Evolutionary conservation across 2,329 filamentous ascomycete species (phyloP).

Genomic region (Setomelanomma holmii): DNA sequence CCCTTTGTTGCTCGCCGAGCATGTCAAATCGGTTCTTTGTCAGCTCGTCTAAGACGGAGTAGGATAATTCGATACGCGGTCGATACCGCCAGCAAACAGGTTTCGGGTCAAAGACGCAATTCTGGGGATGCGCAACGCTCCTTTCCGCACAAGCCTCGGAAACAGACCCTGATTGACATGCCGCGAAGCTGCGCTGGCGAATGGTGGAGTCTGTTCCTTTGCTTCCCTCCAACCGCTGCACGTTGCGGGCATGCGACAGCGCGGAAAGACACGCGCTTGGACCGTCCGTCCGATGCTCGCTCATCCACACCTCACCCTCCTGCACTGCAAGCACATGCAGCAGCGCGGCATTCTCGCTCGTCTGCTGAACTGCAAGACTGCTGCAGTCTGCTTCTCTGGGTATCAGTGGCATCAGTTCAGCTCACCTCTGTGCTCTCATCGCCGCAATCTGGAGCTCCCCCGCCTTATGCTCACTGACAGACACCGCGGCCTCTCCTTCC

Average conservation of each 20-base stretch:
- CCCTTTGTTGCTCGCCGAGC: neutral
- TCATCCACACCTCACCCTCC: neutral
- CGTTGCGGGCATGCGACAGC: slow-evolving; percentile 3
- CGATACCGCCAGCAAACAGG: slow-evolving; percentile 5
- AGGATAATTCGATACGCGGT: neutral
- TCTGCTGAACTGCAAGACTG: neutral
- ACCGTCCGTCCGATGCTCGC: slow-evolving; percentile 12
- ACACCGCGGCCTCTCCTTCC: slow-evolving; percentile 1
- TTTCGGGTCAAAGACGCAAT: slow-evolving; percentile 7
- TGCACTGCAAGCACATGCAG: slow-evolving; percentile 17
- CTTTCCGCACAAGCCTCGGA: slow-evolving; percentile 4
- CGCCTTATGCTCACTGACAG: too few species aligned
- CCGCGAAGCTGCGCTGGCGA: neutral
- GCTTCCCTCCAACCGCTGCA: slow-evolving; percentile 22
- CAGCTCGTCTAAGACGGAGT: slow-evolving; percentile 3
- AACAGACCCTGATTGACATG: slow-evolving; percentile 16
- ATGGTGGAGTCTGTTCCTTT: neutral
- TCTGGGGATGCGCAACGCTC: neutral
- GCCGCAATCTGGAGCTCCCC: too few species aligned
- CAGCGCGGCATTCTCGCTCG: neutral
- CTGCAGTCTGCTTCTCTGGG: neutral
- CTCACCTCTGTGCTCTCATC: too few species aligned
- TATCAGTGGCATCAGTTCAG: too few species aligned
- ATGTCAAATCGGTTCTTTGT: slow-evolving; percentile 6
- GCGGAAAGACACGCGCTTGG: neutral